A percentile compares a stretch with the other conserved stretches of the same genome.
Evolutionary conservation across 345 rosid genomes (phyloP).

Genomic region (Firmiana major): DNA sequence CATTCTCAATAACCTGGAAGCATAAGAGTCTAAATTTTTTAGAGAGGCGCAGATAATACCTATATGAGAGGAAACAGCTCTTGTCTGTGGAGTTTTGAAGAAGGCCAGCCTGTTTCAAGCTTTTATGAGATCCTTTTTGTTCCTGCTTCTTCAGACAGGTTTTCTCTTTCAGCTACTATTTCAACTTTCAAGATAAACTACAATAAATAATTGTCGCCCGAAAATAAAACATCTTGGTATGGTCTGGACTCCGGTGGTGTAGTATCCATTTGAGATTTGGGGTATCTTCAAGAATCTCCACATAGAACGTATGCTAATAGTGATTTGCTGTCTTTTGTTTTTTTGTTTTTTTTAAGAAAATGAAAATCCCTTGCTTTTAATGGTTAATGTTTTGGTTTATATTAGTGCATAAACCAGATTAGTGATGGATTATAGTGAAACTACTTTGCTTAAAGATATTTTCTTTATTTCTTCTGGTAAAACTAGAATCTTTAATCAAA

Average conservation of each 20-base stretch:
- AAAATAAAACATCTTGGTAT: neutral
- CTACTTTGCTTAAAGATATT: neutral
- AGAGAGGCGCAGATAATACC: conserved; percentile 16
- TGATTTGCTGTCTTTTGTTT: conserved; percentile 24
- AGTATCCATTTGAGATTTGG: conserved; percentile 16
- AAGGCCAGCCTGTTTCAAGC: conserved; percentile 12
- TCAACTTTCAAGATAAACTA: neutral
- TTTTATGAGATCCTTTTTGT: conserved; percentile 19
- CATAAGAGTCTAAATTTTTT: conserved; percentile 3
- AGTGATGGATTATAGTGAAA: neutral
- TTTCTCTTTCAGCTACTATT: neutral
- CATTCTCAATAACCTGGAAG: conserved; percentile 18
- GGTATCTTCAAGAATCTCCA: conserved; percentile 39
- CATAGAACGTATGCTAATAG: conserved; percentile 12
- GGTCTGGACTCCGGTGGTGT: neutral
- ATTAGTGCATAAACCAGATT: conserved; percentile 9
- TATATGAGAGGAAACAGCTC: neutral
- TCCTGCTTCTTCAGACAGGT: conserved; percentile 29
- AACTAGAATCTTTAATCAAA: conserved; percentile 24
- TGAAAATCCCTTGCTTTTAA: conserved; percentile 1
- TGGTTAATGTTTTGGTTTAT: neutral
- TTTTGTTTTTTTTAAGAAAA: neutral
- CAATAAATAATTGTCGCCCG: neutral
- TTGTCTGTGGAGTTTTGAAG: conserved; percentile 9
- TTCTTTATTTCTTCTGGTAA: conserved; percentile 4